Conservation (phyloP, 1,139 yeast genomes). For the Debaryomycetaceae sp. region DNA sequence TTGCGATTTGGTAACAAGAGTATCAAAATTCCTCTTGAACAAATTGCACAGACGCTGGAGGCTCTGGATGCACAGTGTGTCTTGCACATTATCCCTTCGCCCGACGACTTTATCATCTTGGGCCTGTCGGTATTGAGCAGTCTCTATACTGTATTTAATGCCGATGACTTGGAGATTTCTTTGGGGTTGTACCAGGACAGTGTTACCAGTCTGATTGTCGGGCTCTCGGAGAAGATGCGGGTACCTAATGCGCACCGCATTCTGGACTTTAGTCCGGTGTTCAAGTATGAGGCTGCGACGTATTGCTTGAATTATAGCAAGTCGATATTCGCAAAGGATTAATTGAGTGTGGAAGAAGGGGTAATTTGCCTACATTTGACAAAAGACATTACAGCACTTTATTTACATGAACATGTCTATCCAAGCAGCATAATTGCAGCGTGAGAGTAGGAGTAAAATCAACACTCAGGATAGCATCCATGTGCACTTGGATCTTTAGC, state of each 20-base stretch:
- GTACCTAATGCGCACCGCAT: not conserved
- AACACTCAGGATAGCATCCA: too few relatives aligned
- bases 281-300: not conserved
- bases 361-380: too few relatives aligned
- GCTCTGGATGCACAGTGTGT: constrained; percentile 10
- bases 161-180: constrained; percentile 53
- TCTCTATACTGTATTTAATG: constrained; percentile 71
- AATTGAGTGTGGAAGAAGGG: too few relatives aligned
- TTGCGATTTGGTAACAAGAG: not conserved
- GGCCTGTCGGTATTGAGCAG: constrained; percentile 70
- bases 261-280: not conserved
- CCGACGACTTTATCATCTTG: constrained; percentile 9
- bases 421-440: too few relatives aligned
- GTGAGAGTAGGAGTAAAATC: too few relatives aligned
- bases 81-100: constrained; percentile 19
- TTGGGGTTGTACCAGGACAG: constrained; percentile 20
- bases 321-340: not conserved
- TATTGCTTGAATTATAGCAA: not conserved
- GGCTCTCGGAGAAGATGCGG: not conserved
- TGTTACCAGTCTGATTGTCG: not conserved
- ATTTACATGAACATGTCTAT: too few relatives aligned
- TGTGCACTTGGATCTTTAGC: too few relatives aligned
- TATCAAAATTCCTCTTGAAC: not conserved
- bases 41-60: too few relatives aligned
- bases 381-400: too few relatives aligned